Evolutionary conservation across 164 flowering plant species (phyloP).

Genomic region (Buxus sempervirens): DNA sequence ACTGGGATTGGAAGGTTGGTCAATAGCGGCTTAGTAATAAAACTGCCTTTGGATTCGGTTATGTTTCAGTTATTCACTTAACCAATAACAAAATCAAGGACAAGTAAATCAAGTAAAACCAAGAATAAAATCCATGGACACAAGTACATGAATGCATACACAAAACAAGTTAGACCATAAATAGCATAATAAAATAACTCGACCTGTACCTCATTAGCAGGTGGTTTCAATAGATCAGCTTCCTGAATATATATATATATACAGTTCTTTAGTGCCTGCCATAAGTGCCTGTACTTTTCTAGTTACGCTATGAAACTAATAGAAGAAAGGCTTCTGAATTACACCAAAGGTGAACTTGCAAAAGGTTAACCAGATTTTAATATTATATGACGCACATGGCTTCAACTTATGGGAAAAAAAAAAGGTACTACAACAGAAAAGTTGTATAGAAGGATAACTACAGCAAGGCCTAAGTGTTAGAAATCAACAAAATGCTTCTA

Average conservation of each 20-base stretch:
- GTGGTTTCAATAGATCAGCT: slow-evolving; percentile 58
- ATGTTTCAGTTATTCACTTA: slow-evolving; percentile 84
- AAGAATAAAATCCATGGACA: background rate
- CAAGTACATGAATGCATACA: background rate
- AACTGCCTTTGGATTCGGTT: slow-evolving; percentile 70
- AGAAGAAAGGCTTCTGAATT: background rate
- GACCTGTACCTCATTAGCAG: slow-evolving; percentile 71
- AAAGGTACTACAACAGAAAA: no score
- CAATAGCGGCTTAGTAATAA: slow-evolving; percentile 67
- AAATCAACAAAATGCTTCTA: no score
- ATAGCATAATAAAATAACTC: background rate
- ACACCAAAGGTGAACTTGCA: background rate
- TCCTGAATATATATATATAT: slow-evolving; percentile 58
- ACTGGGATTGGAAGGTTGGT: slow-evolving; percentile 31
- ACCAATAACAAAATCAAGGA: slow-evolving; percentile 19
- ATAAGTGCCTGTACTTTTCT: slow-evolving; percentile 1
- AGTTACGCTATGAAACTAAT: background rate
- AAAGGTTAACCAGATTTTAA: background rate
- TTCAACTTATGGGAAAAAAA: no score
- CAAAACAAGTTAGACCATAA: background rate
- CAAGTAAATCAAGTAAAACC: slow-evolving; percentile 6
- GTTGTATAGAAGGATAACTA: no score
- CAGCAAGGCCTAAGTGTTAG: no score
- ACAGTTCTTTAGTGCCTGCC: slow-evolving; percentile 68
- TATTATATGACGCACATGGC: background rate